Evolutionary conservation across 2,329 filamentous ascomycete species (phyloP).

Genomic region (Diaporthe longicolla): DNA sequence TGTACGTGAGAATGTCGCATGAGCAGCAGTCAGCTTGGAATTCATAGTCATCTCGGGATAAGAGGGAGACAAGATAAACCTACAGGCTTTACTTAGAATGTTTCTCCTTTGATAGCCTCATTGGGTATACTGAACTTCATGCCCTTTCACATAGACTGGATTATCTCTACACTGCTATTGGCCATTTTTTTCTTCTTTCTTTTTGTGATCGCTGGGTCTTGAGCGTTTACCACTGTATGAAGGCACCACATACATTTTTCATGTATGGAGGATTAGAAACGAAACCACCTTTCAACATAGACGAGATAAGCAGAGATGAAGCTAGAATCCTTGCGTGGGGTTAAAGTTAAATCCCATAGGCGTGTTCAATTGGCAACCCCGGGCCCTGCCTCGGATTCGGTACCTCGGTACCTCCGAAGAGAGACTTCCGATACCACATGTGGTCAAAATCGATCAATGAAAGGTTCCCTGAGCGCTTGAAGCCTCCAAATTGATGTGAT

Average conservation of each 20-base stretch:
- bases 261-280: too few relatives aligned
- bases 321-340: background rate
- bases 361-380: background rate
- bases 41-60: background rate
- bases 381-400: background rate
- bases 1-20: too few relatives aligned
- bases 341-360: background rate
- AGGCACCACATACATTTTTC: too few relatives aligned
- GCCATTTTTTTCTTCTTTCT: too few relatives aligned
- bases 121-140: too few relatives aligned
- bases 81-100: background rate
- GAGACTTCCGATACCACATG: background rate
- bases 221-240: too few relatives aligned
- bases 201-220: too few relatives aligned
- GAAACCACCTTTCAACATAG: too few relatives aligned
- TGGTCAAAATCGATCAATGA: background rate
- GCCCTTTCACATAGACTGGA: too few relatives aligned
- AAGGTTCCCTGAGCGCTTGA: background rate
- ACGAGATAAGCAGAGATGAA: background rate
- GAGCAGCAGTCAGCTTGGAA: background rate
- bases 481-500: background rate
- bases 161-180: too few relatives aligned
- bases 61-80: background rate
- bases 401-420: background rate
- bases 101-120: background rate